Evolutionary conservation across 1,139 yeast species (phyloP), one percentile per base, ranked within the genome.

Genomic region (Pneumocystis murina): DNA sequence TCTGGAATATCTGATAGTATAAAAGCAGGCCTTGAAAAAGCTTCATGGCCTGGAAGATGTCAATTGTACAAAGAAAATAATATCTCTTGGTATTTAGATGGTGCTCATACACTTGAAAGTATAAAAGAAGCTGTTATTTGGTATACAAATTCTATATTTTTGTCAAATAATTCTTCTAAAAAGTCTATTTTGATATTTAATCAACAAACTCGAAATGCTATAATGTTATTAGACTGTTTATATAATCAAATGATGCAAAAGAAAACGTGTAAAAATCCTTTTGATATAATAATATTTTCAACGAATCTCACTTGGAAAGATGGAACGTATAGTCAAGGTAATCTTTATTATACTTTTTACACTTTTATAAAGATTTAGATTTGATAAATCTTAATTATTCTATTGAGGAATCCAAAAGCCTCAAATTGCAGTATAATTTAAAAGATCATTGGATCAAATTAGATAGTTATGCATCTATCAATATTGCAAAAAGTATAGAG

Each of bases 31-130:
- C 77, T 94, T 59, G 83, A 80, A 64, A 67, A 75, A 1, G 88
- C 96, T 0, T 76, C 79, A 59, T 92, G 97, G 97, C 94, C 94
- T 30, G 99, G 99, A 0, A 80, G 99, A 69, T 92, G 98, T 71
- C 97, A 94, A 75, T 79, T 84, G 1, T 75, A 89, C 40, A 71
- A 73, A 5, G 78, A 79, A 59, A 80, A 75, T 59, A 77, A 76
- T 3, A 73, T 86, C 38, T 81, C 81, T n/a, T 94, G 96, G 96
- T 84, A 77, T 69, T 76, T 92, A 14, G 99, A 94, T 75, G 99
- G 99, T 55, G 98, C 98, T 0, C 99, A 94, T 71, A 94, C 98
- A 0, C 76, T 81, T 59, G 99, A 92, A 71, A 88, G 96, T 48
- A 82, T 94, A 41, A 78, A 79, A 38, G 95, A 84, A 17, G 87